Base-by-base conservation (phyloP, 768 basidiomycete genomes). In the Leccinum imitatum region DNA sequence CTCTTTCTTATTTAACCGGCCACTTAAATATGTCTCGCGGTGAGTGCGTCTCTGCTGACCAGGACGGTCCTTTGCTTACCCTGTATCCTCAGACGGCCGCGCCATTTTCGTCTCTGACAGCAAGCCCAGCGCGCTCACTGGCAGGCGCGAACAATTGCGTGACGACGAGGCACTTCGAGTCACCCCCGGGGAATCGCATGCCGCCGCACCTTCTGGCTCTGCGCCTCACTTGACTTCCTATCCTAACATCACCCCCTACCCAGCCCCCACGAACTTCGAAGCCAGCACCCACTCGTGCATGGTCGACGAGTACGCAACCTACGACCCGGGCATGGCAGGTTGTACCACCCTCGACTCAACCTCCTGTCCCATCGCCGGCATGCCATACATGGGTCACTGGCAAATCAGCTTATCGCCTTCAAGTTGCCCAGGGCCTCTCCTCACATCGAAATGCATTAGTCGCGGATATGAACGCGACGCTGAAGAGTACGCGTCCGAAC, bases 281-380 rank as follows among this genome's bases (percentile, higher is more conserved):
- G 15, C 25, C 50, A 23, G 54, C 19, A 8, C 13, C 8, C 8
- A 50, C 46, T 4, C 10, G n/a, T n/a, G 37, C 53, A 10, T 41
- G 37, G 57, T 52, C 53, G 67, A 68, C 30, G 2, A 23, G 17
- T 69, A 68, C 25, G 67, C 56, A 6, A 63, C 46, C 1, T 62
- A 68, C 35, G 67, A 68, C 23, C 62, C 68, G 8, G 68, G 67
- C 19, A 68, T 68, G 67, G 68, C 67, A 13, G 67, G 67, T 10
- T 65, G 68, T 46, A 30, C 60, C 19, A 17, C 14, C 23, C 13
- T 7, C 31, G 57, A 41, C 5, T 48, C 8, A 0, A 19, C 19
- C n/a, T 1, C 50, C 0, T 67, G 65, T 8, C 23, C 33, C 4
- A 69, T 68, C n/a, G 48, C 67, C 0, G 67, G 67, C 3, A 1